Evolutionary conservation across 805 yeast genomes (phyloP), one percentile per base, ranked within the genome.

Genomic region (Hanseniaspora mollemarum): DNA sequence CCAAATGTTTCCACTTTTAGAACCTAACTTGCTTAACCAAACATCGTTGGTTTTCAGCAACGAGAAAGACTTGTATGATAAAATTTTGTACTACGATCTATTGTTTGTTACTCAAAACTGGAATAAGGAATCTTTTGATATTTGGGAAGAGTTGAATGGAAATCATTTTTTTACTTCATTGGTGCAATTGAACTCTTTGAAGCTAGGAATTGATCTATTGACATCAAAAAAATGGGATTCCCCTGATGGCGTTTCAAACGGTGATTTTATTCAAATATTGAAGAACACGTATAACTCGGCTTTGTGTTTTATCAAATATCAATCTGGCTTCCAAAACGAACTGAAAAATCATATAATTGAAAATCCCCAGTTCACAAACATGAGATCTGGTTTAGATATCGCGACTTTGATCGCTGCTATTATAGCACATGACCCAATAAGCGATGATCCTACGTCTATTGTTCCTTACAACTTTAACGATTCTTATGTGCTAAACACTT

Each of bases 81-180:
- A 75, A 31, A 66, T 85, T 12, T 57, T 87, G 21, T 76, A 76
- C 60, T 80, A 81, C 1, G 96, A 88, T 66, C 73, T 88, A 58
- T 67, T 71, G 46, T 90, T 80, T 58, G 72, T 83, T 21, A 55
- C 74, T 19, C 60, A 65, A 6, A 71, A 75, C 57, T 90, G 96
- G 96, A 59, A 66, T 12, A 61, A 64, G 10, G 63, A 66, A 2
- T 81, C 86, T 15, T 88, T 84, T 67, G 96, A 88, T 66, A 69
- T 88, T 39, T 88, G 97, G 97, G 97, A 88, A 67, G 97, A 88
- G 64, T 69, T 83, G 43, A 61, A 77, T 53, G 78, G 88, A 0
- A 58, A 70, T 44, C 96, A 88, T 64, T 80, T 87, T 55, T 90
- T 86, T 65, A 88, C 95, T 1, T 69, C 82, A 13, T 63, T 84